phyloP scores from a whole-genome alignment of 768 basidiomycete species.

The Mycena belliarum region DNA sequence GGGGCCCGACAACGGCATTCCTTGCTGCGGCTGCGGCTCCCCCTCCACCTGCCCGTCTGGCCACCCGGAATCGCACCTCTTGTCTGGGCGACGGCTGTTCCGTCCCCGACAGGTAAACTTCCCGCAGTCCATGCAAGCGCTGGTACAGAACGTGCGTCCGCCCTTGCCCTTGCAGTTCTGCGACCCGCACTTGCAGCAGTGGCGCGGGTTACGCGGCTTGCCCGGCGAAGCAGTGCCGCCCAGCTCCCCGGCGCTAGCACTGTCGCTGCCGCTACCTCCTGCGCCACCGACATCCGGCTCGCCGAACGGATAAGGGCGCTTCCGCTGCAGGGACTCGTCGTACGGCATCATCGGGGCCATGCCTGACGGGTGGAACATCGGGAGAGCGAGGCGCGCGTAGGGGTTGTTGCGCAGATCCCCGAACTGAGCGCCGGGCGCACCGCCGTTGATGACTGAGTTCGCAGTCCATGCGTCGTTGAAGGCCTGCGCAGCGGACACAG shows the following conservation, averaged over 20 bases:
- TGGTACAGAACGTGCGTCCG: constrained; percentile 70
- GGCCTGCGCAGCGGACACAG: constrained; percentile 31
- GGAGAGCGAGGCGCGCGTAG: constrained; percentile 11
- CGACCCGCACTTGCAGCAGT: constrained; percentile 82
- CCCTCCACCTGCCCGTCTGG: background rate
- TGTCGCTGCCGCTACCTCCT: background rate
- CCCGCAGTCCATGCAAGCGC: constrained; percentile 82
- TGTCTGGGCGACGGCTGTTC: constrained; percentile 77
- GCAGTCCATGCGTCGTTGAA: constrained; percentile 67
- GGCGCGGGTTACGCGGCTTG: constrained; percentile 58
- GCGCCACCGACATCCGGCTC: constrained; percentile 1
- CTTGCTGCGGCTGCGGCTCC: too few relatives aligned
- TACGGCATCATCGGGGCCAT: background rate
- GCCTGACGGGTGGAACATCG: background rate
- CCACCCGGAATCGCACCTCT: constrained; percentile 50
- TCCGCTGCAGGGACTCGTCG: constrained; percentile 16
- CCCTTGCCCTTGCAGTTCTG: constrained; percentile 85
- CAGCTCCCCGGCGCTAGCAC: background rate
- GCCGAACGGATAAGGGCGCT: constrained; percentile 28
- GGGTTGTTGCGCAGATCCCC: constrained; percentile 14
- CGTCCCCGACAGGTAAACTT: constrained; percentile 76
- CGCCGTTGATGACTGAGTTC: constrained; percentile 43
- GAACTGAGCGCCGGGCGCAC: constrained; percentile 6
- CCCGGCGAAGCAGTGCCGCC: background rate
- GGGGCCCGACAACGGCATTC: too few relatives aligned